Conservation (phyloP, 2,329 filamentous ascomycete species). For the Plectosphaerella plurivora region DNA sequence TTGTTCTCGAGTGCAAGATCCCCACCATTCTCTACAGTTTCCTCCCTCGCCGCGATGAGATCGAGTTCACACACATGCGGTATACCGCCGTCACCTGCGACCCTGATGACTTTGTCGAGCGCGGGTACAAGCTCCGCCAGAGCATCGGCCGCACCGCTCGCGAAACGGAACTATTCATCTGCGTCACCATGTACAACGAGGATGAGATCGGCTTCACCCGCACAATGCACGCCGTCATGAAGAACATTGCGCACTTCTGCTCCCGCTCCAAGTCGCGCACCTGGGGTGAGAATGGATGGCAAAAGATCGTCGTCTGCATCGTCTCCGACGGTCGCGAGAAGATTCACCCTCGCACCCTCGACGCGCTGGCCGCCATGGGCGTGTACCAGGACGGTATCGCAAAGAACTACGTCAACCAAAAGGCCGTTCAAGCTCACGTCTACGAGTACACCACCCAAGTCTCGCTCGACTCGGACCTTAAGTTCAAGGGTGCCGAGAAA, state of each 20-base stretch:
- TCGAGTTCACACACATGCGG: conserved; percentile 98
- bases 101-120: conserved; percentile 84
- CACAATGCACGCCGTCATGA: conserved; percentile 98
- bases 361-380: conserved; percentile 92
- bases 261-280: conserved; percentile 86
- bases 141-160: conserved; percentile 78
- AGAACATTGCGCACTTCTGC: conserved; percentile 96
- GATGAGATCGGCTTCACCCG: conserved; percentile 94
- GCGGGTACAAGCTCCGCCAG: conserved; percentile 89
- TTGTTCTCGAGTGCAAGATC: conserved; percentile 98
- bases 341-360: conserved; percentile 88
- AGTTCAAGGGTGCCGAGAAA: conserved; percentile 99
- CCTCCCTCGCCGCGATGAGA: conserved; percentile 83
- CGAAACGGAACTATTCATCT: conserved; percentile 95
- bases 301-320: conserved; percentile 98
- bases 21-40: conserved; percentile 98
- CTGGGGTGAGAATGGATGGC: conserved; percentile 96
- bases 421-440: conserved; percentile 91
- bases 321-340: conserved; percentile 88
- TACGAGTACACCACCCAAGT: conserved; percentile 99
- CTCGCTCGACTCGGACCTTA: conserved; percentile 88
- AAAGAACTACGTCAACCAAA: conserved; percentile 96
- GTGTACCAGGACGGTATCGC: conserved; percentile 98
- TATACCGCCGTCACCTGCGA: conserved; percentile 99
- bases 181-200: conserved; percentile 99